Percentiles rank a stretch among this genome's conserved stretches.
These are phyloP conservation scores for Penicilliopsis zonata DNA, from an alignment of 495 filamentous ascomycete genomes.

Conservation along the genomic window DNA sequence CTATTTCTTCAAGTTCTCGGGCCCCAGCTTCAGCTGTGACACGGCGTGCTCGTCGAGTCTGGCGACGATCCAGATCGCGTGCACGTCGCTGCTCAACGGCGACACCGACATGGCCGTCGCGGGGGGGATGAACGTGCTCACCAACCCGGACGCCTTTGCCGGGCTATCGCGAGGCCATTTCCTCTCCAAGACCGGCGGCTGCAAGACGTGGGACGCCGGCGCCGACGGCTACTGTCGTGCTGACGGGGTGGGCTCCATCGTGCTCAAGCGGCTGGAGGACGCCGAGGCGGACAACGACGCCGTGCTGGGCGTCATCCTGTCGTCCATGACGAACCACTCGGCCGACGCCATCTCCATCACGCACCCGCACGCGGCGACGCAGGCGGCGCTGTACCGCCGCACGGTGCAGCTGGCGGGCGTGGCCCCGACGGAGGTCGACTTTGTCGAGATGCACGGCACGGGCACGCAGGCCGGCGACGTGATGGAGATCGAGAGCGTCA, in stretches of 20 bases:
- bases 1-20: conserved; percentile 75
- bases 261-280: conserved; percentile 37
- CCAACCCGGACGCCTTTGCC: conserved; percentile 75
- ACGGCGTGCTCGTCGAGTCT: conserved; percentile 84
- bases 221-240: conserved; percentile 63
- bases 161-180: conserved; percentile 77
- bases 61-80: conserved; percentile 74
- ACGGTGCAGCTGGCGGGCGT: conserved; percentile 33
- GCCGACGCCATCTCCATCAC: conserved; percentile 34
- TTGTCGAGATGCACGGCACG: conserved; percentile 40
- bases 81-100: conserved; percentile 65
- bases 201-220: conserved; percentile 56
- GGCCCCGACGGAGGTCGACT: conserved; percentile 35
- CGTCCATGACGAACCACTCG: conserved; percentile 29
- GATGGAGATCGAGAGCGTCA: conserved; percentile 17
- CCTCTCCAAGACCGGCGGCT: conserved; percentile 52
- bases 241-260: conserved; percentile 31
- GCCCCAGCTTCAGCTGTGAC: conserved; percentile 76
- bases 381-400: conserved; percentile 28
- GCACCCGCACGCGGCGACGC: conserved; percentile 35
- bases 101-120: conserved; percentile 79
- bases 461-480: conserved; percentile 32
- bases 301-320: conserved; percentile 29
- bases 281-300: conserved; percentile 35
- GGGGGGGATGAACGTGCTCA: conserved; percentile 71